phyloP scores from a whole-genome alignment of 768 basidiomycete genomes.

The Naematelia encephala region DNA sequence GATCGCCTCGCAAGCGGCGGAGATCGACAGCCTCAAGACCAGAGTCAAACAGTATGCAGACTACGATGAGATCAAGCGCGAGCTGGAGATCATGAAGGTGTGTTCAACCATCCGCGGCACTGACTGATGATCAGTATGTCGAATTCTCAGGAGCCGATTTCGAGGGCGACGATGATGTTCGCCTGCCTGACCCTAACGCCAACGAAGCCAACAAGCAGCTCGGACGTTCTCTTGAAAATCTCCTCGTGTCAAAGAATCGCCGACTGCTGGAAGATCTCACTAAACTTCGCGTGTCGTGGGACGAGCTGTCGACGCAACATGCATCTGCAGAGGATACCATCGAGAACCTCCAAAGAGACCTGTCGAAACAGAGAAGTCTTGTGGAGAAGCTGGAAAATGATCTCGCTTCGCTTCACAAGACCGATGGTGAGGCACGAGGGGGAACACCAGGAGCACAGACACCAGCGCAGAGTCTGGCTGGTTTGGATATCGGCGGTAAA shows the following conservation, averaged over 20 bases:
- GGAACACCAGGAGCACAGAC: conserved; percentile 7
- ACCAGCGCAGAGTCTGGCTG: conserved; percentile 57
- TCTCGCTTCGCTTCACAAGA: conserved; percentile 71
- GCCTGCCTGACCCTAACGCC: conserved; percentile 84
- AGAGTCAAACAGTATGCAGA: conserved; percentile 72
- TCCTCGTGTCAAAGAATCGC: conserved; percentile 91
- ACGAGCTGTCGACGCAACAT: conserved; percentile 72
- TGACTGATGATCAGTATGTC: conserved; percentile 65
- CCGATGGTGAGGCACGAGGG: conserved; percentile 6
- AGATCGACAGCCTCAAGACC: conserved; percentile 66
- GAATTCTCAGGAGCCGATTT: conserved; percentile 90
- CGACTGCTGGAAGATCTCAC: conserved; percentile 88
- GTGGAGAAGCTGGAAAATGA: conserved; percentile 93
- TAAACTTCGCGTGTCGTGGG: conserved; percentile 77
- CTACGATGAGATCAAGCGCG: conserved; percentile 97
- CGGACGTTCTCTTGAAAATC: conserved; percentile 79
- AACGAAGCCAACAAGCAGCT: conserved; percentile 71
- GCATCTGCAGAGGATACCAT: conserved; percentile 61
- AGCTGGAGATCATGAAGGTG: conserved; percentile 98
- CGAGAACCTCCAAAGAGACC: conserved; percentile 60
- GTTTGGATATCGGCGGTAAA: conserved; percentile 63
- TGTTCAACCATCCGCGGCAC: conserved; percentile 16
- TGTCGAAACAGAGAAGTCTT: conserved; percentile 71
- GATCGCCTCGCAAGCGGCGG: conserved; percentile 56
- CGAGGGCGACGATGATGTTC: conserved; percentile 57